Evolutionary conservation across 208 protist genomes (phyloP), one percentile per base, ranked within the genome.

Genomic region (Leishmania guyanensis): DNA sequence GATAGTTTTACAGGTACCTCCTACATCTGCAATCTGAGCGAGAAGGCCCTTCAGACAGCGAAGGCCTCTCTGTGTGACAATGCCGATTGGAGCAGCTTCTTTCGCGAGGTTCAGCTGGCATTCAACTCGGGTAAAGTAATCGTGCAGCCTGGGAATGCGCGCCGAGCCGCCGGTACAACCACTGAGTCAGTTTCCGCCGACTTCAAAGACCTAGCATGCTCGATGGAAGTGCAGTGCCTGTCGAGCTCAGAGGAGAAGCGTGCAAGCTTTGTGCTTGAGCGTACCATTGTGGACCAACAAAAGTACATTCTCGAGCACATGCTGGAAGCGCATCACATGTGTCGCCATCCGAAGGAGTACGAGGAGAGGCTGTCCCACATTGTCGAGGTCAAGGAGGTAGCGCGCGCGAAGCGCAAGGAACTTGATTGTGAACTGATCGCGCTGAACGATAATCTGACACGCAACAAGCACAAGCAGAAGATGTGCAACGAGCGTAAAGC

Each of bases 401-500:
- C 89, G 58, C 51, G 60, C 29, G 76, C 80, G 48, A 86, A 90
- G 77, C 84, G 83, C 26, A 88, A 91, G 22, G 82, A 81, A 48
- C 86, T 97, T 3, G 93, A 97, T 58, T 83, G 80, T 3, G 93
- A 98, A 87, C 80, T 88, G 17, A 60, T 86, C 39, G 86, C 94
- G n/a, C 78, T 97, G 75, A 88, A 91, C 72, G 93, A 95, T 74
- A 94, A 86, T 64, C 68, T 94, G 53, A 80, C 69, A 43, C 85
- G 92, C 53, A 93, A 90, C 80, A 82, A 83, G 51, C 77, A 91
- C 69, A 90, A 96, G 70, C 86, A 93, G 58, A 82, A 77, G 3
- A 46, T 77, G 2, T 92, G 87, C 60, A 88, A 78, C 33, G 83
- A 89, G 68, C 91, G 91, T 12, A 89, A 96, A n/a, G 86, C 65